A percentile compares a stretch with the other conserved stretches of the same genome.
Conservation (phyloP, 192 early-diverging fungal genomes). For the Coemansia reversa region DNA sequence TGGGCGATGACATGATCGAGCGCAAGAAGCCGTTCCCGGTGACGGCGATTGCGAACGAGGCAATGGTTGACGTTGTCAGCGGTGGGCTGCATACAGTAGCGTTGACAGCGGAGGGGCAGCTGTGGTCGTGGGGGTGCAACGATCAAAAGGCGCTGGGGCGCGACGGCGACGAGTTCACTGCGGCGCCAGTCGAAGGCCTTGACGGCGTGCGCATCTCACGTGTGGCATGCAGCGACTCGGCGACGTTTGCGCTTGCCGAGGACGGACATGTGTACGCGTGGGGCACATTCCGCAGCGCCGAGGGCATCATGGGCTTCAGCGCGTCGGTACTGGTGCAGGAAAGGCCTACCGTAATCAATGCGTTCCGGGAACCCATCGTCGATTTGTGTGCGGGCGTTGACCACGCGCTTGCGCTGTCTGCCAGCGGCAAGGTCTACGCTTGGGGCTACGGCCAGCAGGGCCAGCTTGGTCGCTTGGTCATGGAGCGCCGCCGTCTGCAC, state of each 20-base stretch:
- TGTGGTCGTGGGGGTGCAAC: conserved; percentile 97
- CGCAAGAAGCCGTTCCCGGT: conserved; percentile 77
- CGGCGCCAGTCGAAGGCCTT: conserved; percentile 75
- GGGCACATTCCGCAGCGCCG: conserved; percentile 82
- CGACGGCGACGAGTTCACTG: conserved; percentile 61
- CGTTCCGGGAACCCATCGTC: conserved; percentile 63
- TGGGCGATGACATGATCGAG: conserved; percentile 78
- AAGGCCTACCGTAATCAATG: conserved; percentile 59
- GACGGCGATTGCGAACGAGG: conserved; percentile 62
- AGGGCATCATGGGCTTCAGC: conserved; percentile 83
- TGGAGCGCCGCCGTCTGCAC: conserved; percentile 68
- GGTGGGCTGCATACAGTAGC: conserved; percentile 91
- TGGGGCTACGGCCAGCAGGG: conserved; percentile 91
- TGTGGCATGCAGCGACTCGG: conserved; percentile 81
- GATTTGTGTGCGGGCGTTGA: conserved; percentile 82
- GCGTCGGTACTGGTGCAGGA: conserved; percentile 64
- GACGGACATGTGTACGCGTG: conserved; percentile 81
- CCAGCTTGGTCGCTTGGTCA: conserved; percentile 82
- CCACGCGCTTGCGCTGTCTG: conserved; percentile 76
- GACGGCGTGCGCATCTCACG: conserved; percentile 71
- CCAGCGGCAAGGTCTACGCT: conserved; percentile 73
- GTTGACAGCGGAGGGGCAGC: conserved; percentile 65
- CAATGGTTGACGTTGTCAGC: conserved; percentile 75
- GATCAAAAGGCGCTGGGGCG: conserved; percentile 87
- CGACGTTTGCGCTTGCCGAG: conserved; percentile 74